Evolutionary conservation across 2,329 filamentous ascomycete genomes (phyloP).

Genomic region (Aureobasidium namibiae): DNA sequence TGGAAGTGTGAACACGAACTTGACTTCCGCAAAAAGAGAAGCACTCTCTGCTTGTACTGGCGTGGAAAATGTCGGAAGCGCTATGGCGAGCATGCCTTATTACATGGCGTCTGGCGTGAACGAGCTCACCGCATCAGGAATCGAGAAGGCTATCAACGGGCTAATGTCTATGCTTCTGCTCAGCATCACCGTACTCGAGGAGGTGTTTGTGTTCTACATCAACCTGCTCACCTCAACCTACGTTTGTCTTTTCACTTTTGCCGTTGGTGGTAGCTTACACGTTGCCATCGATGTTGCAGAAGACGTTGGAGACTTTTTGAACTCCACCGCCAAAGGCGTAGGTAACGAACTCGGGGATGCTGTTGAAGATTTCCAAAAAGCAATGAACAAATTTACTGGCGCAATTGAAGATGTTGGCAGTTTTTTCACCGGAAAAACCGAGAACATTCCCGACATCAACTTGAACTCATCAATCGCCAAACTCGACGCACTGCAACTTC

Average conservation of each 20-base stretch:
- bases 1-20: slow-evolving; percentile 61
- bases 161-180: slow-evolving; percentile 73
- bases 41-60: slow-evolving; percentile 83
- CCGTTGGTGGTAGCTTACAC: slow-evolving; percentile 70
- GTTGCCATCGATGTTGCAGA: slow-evolving; percentile 57
- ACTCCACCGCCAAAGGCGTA: slow-evolving; percentile 51
- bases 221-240: slow-evolving; percentile 87
- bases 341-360: slow-evolving; percentile 45
- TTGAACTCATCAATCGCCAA: slow-evolving; percentile 56
- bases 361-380: slow-evolving; percentile 33
- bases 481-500: slow-evolving; percentile 62
- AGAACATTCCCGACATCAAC: slow-evolving; percentile 49
- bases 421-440: slow-evolving; percentile 32
- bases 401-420: slow-evolving; percentile 37
- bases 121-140: slow-evolving; percentile 67
- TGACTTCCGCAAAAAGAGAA: slow-evolving; percentile 67
- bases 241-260: slow-evolving; percentile 77
- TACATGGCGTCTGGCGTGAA: slow-evolving; percentile 89
- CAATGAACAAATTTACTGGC: slow-evolving; percentile 50
- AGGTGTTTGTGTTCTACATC: slow-evolving; percentile 84
- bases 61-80: slow-evolving; percentile 86
- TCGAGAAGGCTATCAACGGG: slow-evolving; percentile 71
- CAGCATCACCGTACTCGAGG: slow-evolving; percentile 73
- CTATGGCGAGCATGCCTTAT: slow-evolving; percentile 97
- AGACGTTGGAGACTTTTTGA: slow-evolving; percentile 52